phyloP scores from a whole-genome alignment of 2,329 filamentous ascomycete species.

The Aspergillus pseudotamarii region DNA sequence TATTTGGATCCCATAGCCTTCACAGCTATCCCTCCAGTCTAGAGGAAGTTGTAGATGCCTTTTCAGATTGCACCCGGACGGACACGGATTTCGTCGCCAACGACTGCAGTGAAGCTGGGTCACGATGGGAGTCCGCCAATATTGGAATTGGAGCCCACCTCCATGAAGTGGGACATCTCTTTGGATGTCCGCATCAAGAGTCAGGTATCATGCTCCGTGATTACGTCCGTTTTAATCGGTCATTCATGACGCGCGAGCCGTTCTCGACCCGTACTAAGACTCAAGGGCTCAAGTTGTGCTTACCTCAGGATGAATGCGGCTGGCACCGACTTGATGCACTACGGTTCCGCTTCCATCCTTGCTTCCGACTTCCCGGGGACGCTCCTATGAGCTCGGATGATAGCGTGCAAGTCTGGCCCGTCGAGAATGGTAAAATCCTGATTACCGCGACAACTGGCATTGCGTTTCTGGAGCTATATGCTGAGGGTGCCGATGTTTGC shows the following conservation, averaged over 20 bases:
- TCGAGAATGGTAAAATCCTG: slow-evolving; percentile 75
- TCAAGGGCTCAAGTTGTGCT: slow-evolving; percentile 72
- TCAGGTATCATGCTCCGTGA: slow-evolving; percentile 90
- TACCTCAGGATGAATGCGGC: slow-evolving; percentile 78
- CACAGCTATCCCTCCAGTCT: slow-evolving; percentile 88
- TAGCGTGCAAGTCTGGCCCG: slow-evolving; percentile 82
- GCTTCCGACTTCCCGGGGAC: slow-evolving; percentile 83
- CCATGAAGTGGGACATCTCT: slow-evolving; percentile 85
- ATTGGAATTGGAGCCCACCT: slow-evolving; percentile 92
- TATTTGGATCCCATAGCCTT: slow-evolving; percentile 90
- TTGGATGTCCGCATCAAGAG: slow-evolving; percentile 88
- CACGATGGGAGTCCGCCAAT: slow-evolving; percentile 93
- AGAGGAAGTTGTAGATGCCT: slow-evolving; percentile 86
- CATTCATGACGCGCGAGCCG: slow-evolving; percentile 78
- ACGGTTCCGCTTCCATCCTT: slow-evolving; percentile 86
- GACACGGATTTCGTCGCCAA: slow-evolving; percentile 81
- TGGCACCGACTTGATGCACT: slow-evolving; percentile 92
- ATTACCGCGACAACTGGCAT: slow-evolving; percentile 80
- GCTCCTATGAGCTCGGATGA: slow-evolving; percentile 64
- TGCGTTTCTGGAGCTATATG: slow-evolving; percentile 80
- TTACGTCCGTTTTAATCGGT: slow-evolving; percentile 80
- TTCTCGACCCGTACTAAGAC: slow-evolving; percentile 86
- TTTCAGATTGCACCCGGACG: slow-evolving; percentile 86
- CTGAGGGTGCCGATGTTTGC: slow-evolving; percentile 79
- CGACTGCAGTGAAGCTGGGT: slow-evolving; percentile 82